These are phyloP conservation scores for Aspergillus neotritici DNA, from an alignment of 2,329 filamentous ascomycete genomes.

Conservation along the genomic window DNA sequence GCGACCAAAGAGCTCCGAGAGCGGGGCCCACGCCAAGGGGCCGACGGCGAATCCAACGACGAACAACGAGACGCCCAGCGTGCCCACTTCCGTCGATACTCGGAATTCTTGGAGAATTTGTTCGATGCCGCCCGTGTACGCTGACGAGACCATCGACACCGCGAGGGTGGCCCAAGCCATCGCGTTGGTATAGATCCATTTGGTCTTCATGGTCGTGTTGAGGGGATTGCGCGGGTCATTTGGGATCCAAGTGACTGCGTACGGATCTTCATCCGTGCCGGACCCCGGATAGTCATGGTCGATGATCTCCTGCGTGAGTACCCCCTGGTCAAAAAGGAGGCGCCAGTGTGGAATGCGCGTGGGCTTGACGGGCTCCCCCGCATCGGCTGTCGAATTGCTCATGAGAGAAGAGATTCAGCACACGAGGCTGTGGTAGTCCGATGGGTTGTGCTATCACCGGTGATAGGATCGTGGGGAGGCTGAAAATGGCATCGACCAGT, in stretches of 20 bases:
- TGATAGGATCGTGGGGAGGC: too few relatives aligned
- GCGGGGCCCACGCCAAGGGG: conserved; percentile 32
- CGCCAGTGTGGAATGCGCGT: conserved; percentile 13
- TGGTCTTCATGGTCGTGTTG: background rate
- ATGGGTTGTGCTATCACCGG: too few relatives aligned
- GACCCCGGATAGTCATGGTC: conserved; percentile 9
- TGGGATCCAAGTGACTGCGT: conserved; percentile 11
- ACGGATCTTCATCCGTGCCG: conserved; percentile 11
- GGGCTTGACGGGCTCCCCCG: conserved; percentile 8
- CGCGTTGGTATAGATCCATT: conserved; percentile 8
- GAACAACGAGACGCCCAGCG: conserved; percentile 19
- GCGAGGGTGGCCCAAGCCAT: conserved; percentile 9
- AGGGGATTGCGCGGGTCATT: conserved; percentile 13
- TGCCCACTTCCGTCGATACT: conserved; percentile 8
- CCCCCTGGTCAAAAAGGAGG: conserved; percentile 11
- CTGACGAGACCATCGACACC: conserved; percentile 10
- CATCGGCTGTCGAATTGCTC: background rate
- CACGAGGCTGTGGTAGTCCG: too few relatives aligned
- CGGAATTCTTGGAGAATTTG: conserved; percentile 9
- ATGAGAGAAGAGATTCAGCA: background rate
- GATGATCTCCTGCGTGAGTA: conserved; percentile 9
- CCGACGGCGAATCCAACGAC: conserved; percentile 37
- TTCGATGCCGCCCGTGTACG: conserved; percentile 8
- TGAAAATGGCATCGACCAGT: too few relatives aligned
- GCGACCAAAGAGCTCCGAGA: conserved; percentile 22